phyloP scores from a whole-genome alignment of 2,329 filamentous ascomycete genomes.

The Ophiostoma novo-ulmi region DNA sequence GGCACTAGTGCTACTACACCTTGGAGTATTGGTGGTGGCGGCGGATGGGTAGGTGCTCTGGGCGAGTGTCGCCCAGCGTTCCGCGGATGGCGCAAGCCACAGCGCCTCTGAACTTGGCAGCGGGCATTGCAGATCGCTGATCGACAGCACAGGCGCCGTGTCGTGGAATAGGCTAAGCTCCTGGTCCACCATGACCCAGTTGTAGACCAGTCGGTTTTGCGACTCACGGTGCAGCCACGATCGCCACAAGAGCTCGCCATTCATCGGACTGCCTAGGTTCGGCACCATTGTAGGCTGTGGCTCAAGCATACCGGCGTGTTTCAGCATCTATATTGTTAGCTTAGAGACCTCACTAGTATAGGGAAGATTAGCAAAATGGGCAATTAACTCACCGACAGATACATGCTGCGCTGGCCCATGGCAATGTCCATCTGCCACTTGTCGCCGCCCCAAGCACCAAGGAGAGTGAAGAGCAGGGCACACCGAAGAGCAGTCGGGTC shows the following conservation, averaged over 20 bases:
- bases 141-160: conserved; percentile 55
- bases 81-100: conserved; percentile 56
- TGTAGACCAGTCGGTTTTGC: conserved; percentile 65
- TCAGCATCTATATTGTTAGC: conserved; percentile 52
- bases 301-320: conserved; percentile 63
- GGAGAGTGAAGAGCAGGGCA: conserved; percentile 61
- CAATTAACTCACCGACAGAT: conserved; percentile 51
- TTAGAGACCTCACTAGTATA: too few relatives aligned
- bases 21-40: conserved; percentile 27
- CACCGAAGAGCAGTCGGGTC: conserved; percentile 61
- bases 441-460: conserved; percentile 68
- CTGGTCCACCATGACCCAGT: conserved; percentile 70
- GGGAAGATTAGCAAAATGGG: too few relatives aligned
- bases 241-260: conserved; percentile 51
- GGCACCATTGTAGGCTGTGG: conserved; percentile 35
- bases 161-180: conserved; percentile 65
- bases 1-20: not conserved
- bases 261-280: conserved; percentile 37
- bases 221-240: conserved; percentile 62
- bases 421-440: conserved; percentile 75
- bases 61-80: conserved; percentile 49
- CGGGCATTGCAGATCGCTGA: conserved; percentile 60
- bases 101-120: conserved; percentile 58
- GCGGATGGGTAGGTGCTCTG: conserved; percentile 8
- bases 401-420: conserved; percentile 69